phyloP scores from a whole-genome alignment of 139 green algal species.

The Asterochloris sp. region DNA sequence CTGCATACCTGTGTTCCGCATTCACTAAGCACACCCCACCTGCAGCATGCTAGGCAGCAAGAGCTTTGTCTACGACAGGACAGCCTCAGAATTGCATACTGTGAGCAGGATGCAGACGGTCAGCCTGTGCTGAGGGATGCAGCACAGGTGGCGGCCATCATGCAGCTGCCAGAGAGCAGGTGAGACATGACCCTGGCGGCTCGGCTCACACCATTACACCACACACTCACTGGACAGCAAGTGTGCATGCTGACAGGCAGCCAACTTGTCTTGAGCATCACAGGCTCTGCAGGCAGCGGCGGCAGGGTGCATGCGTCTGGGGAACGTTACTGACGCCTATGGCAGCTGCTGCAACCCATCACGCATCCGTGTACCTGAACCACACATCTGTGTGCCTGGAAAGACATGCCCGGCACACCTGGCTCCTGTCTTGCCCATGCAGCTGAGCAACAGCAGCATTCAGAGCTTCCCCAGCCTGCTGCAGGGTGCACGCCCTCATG shows the following conservation, averaged over 20 bases:
- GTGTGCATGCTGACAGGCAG: too few relatives aligned
- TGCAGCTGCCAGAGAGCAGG: slow-evolving; percentile 35
- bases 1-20: too few relatives aligned
- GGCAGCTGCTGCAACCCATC: not conserved
- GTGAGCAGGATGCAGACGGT: slow-evolving; percentile 19
- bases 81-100: too few relatives aligned
- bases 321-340: too few relatives aligned
- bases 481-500: slow-evolving; percentile 25
- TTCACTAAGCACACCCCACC: too few relatives aligned
- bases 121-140: slow-evolving; percentile 25
- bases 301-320: not conserved
- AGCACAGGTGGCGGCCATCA: slow-evolving; percentile 31
- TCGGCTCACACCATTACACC: not conserved
- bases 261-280: too few relatives aligned
- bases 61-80: too few relatives aligned
- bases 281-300: too few relatives aligned
- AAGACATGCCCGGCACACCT: not conserved
- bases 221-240: not conserved
- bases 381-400: not conserved
- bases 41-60: too few relatives aligned
- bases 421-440: not conserved
- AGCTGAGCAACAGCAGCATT: not conserved
- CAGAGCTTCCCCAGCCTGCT: not conserved
- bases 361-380: not conserved
- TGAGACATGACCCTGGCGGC: not conserved